A percentile compares a stretch with the other conserved stretches of the same genome.
Evolutionary conservation across 2,329 filamentous ascomycete species (phyloP).

Genomic region (Colletotrichum costaricense): DNA sequence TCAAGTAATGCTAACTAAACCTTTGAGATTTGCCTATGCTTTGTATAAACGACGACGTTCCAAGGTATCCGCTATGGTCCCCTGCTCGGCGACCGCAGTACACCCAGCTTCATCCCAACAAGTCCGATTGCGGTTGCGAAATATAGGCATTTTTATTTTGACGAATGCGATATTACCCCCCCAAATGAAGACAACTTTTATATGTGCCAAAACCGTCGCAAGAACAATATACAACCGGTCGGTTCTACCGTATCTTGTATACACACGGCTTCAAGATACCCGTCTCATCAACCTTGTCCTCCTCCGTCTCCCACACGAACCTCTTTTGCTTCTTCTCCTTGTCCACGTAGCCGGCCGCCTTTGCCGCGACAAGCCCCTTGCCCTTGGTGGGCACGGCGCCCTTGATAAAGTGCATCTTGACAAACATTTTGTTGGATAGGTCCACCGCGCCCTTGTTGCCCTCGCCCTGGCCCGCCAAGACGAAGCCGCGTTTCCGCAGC

Average conservation of each 20-base stretch:
- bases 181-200: slow-evolving; percentile 5
- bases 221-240: background rate
- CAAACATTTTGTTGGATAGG: slow-evolving; percentile 96
- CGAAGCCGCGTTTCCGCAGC: slow-evolving; percentile 82
- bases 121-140: background rate
- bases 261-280: slow-evolving; percentile 90
- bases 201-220: background rate
- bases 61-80: background rate
- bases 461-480: slow-evolving; percentile 74
- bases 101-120: background rate
- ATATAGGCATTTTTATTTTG: background rate
- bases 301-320: slow-evolving; percentile 69
- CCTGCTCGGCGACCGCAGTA: background rate
- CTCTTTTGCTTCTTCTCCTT: slow-evolving; percentile 62
- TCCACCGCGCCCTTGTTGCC: slow-evolving; percentile 70
- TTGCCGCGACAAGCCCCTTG: slow-evolving; percentile 73
- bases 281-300: slow-evolving; percentile 69
- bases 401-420: slow-evolving; percentile 95
- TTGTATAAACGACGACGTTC: background rate
- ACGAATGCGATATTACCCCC: background rate
- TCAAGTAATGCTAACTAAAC: background rate
- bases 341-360: slow-evolving; percentile 62
- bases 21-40: background rate
- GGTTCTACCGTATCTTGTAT: slow-evolving; percentile 83
- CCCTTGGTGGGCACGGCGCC: slow-evolving; percentile 79